Conservation (phyloP, 73 alveolate genomes). For the Stentor roeselii region DNA sequence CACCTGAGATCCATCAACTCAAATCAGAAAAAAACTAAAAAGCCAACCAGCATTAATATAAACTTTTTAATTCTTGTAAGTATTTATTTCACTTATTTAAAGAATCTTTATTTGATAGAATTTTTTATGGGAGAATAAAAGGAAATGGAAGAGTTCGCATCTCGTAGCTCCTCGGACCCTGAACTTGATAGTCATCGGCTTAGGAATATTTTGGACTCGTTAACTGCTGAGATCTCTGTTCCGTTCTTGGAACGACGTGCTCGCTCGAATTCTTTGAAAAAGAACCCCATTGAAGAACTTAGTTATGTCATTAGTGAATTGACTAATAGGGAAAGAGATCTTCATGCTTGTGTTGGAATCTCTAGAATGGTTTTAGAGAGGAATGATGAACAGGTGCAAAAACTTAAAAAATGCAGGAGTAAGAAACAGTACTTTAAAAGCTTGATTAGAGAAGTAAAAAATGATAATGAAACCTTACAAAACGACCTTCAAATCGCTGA, state of each 20-base stretch:
- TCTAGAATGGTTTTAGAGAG: neutral
- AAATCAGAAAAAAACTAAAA: too few species aligned
- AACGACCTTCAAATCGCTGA: neutral
- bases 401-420: neutral
- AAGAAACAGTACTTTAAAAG: neutral
- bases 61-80: too few species aligned
- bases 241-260: constrained; percentile 26
- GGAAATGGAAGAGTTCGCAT: neutral
- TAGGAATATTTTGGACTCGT: neutral
- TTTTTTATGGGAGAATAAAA: too few species aligned
- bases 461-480: neutral
- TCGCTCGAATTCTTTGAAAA: neutral
- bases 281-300: constrained; percentile 1
- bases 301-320: neutral
- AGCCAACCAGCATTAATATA: too few species aligned
- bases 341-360: neutral
- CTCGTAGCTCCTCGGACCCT: neutral
- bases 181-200: constrained; percentile 17
- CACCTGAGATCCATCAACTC: too few species aligned
- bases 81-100: too few species aligned
- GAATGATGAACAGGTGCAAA: neutral
- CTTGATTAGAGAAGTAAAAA: neutral
- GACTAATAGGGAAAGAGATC: constrained; percentile 10
- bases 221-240: neutral
- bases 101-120: too few species aligned